phyloP scores from a whole-genome alignment of 192 early-diverging fungal species.

The Coemansia sp. region DNA sequence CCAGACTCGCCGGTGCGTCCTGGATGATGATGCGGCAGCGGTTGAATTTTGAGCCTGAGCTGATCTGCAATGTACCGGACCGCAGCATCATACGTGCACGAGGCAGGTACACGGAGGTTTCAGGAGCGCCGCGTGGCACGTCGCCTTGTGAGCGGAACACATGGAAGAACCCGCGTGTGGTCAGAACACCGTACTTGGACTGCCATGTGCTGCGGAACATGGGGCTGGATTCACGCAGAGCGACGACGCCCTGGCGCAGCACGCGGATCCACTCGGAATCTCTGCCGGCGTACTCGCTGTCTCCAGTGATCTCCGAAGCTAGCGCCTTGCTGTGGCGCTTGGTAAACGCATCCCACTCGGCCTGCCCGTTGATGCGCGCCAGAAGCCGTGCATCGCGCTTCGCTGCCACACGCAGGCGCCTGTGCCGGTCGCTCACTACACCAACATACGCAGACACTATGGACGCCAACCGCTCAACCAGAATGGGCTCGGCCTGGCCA shows the following conservation, averaged over 20 bases:
- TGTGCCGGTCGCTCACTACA: conserved; percentile 11
- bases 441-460: conserved; percentile 16
- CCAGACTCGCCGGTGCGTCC: conserved; percentile 27
- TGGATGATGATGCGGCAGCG: conserved; percentile 43
- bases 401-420: conserved; percentile 22
- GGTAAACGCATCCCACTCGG: conserved; percentile 27
- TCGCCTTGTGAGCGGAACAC: conserved; percentile 51
- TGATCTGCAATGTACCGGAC: conserved; percentile 30
- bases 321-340: conserved; percentile 13
- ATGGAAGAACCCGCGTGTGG: conserved; percentile 42
- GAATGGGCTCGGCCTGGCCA: conserved; percentile 22
- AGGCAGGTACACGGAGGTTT: conserved; percentile 42
- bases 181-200: conserved; percentile 47
- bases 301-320: background rate
- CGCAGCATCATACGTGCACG: conserved; percentile 22
- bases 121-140: conserved; percentile 38
- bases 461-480: conserved; percentile 15
- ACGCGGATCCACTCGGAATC: conserved; percentile 36
- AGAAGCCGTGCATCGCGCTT: conserved; percentile 17
- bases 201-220: conserved; percentile 50
- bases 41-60: conserved; percentile 30
- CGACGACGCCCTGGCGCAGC: conserved; percentile 44
- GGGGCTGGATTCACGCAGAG: conserved; percentile 36
- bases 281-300: conserved; percentile 10
- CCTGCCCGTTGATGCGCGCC: conserved; percentile 11